Evolutionary conservation across 1,284 basidiomycete species (phyloP), one percentile per base, ranked within the genome.

Genomic region (Leccinum huronense): DNA sequence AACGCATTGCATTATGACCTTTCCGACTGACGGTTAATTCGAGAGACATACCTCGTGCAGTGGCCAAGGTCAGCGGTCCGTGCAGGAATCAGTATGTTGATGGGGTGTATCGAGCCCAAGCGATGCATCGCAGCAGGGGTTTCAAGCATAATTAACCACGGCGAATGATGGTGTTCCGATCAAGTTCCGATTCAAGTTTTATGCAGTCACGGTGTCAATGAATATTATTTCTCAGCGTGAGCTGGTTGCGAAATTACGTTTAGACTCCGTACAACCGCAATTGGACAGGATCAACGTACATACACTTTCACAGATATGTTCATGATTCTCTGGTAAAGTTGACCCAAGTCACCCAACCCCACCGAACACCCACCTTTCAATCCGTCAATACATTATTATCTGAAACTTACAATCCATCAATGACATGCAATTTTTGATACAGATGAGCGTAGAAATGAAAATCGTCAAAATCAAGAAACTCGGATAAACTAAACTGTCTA

Each of bases 1-100:
- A 73, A 64, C 31, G 65, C 58, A 36, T 61, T 71, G 70, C 70
- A 71, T 73, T 72, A 73, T 72, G 72, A 56, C 72, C 66, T 56
- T 64, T 62, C 64, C 70, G 40, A 72, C 72, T 40, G 33, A 34
- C 31, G 45, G 42, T 34, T 31, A 53, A 59, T 19, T 34, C 56
- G 3, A 53, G 40, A 69, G 71, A 73, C 70, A 58, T 63, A 73
- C 71, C 68, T 70, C 38, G 19, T 8, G 27, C 57, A 30, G 33
- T n/a, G 5, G n/a, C 23, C 16, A 23, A 27, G 42, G 57, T 38
- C 30, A 58, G 19, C 14, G 19, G 16, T 13, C 27, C 34, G 33
- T 45, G 30, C 19, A 34, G 11, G 8, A 9, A 38, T 14, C 7
- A 5, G 16, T 6, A 59, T 9, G 36, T 19, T 5, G 19, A 59